Evolutionary conservation across 2,329 filamentous ascomycete species (phyloP).

Genomic region (Aspergillus sp.): DNA sequence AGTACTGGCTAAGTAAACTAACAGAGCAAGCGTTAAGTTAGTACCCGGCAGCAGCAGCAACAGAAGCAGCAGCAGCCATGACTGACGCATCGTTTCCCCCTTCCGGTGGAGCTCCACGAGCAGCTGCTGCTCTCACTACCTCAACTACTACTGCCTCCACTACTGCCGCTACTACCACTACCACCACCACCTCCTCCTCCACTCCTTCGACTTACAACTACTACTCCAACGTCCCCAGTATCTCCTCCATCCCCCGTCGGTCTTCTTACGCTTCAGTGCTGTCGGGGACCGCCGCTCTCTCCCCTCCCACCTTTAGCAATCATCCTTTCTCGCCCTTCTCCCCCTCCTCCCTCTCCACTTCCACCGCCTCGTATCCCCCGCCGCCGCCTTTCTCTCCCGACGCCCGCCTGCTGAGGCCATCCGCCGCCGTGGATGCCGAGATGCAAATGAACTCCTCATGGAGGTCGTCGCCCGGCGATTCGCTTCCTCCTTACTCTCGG

Average conservation of each 20-base stretch:
- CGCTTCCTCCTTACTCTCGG: conserved; percentile 50
- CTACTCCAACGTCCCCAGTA: conserved; percentile 33
- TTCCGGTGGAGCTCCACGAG: conserved; percentile 44
- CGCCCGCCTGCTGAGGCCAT: conserved; percentile 35
- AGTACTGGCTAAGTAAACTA: too few species aligned
- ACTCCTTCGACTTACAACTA: conserved; percentile 35
- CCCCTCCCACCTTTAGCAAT: conserved; percentile 37
- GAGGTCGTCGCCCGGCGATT: conserved; percentile 44
- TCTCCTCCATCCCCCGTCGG: conserved; percentile 51
- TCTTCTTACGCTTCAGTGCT: conserved; percentile 65
- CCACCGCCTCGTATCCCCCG: conserved; percentile 39
- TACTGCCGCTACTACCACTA: conserved; percentile 20
- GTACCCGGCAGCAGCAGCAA: conserved; percentile 7
- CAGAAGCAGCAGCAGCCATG: conserved; percentile 31
- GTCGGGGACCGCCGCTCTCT: conserved; percentile 51
- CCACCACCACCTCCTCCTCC: conserved; percentile 19
- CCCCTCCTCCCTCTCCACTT: conserved; percentile 45
- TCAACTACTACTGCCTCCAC: not conserved
- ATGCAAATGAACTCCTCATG: conserved; percentile 51
- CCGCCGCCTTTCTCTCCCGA: conserved; percentile 37
- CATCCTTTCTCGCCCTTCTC: conserved; percentile 56
- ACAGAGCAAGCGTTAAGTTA: too few species aligned
- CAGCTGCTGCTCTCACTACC: conserved; percentile 14
- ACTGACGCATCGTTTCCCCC: conserved; percentile 46
- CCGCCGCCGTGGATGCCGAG: conserved; percentile 51